These are phyloP conservation scores for Schizochytrium sp. DNA, from an alignment of 108 stramenopile species.

Conservation along the genomic window DNA sequence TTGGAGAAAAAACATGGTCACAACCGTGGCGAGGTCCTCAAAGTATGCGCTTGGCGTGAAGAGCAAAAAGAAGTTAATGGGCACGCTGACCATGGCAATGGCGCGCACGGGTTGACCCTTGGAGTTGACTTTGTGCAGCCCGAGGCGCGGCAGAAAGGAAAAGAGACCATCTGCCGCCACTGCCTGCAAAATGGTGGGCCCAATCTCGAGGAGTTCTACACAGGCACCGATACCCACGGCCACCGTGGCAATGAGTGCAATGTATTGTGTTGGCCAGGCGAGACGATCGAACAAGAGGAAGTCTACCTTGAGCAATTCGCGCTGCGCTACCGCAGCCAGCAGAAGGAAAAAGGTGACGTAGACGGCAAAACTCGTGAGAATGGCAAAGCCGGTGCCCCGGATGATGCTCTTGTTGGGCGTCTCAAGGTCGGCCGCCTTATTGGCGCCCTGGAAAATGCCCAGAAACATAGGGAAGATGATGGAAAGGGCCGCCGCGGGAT, in stretches of 20 bases:
- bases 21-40: background rate
- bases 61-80: background rate
- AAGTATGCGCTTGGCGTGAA: slow-evolving; percentile 6
- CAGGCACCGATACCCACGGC: background rate
- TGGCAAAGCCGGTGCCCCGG: background rate
- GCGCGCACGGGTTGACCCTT: background rate
- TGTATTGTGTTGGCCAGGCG: background rate
- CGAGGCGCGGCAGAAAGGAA: background rate
- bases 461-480: slow-evolving; percentile 3
- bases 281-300: background rate
- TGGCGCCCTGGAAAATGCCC: slow-evolving; percentile 12
- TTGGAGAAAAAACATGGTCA: background rate
- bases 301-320: slow-evolving; percentile 4
- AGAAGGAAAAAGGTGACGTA: background rate
- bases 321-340: background rate
- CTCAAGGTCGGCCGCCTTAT: background rate
- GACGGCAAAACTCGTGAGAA: background rate
- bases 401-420: background rate
- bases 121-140: background rate
- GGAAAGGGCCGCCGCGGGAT: background rate
- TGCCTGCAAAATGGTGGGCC: background rate
- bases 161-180: slow-evolving; percentile 1
- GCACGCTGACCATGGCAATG: background rate
- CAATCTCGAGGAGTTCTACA: background rate
- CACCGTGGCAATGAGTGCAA: background rate